Conservation (phyloP, 148 eudicot species). For the Arctostaphylos glauca region DNA sequence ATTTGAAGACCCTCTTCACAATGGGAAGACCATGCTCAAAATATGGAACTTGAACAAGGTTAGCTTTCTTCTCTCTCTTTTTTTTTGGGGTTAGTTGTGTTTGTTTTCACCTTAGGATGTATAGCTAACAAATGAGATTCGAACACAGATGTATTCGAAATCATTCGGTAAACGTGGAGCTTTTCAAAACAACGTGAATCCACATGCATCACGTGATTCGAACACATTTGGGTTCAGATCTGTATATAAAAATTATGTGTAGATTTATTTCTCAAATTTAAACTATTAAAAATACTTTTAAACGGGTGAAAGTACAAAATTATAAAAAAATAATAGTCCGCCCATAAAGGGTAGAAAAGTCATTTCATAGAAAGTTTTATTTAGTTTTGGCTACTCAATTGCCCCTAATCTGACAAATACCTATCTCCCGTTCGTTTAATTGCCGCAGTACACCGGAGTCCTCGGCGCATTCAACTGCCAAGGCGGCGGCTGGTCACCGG, state of each 20-base stretch:
- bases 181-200: no score
- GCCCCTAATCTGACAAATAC: background rate
- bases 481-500: constrained; percentile 90
- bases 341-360: no score
- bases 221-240: background rate
- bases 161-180: background rate
- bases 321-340: no score
- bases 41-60: constrained; percentile 96
- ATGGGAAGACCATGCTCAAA: constrained; percentile 87
- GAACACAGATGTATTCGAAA: background rate
- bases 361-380: background rate
- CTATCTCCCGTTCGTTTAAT: background rate
- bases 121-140: background rate
- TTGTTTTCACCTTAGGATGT: no score
- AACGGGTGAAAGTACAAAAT: no score
- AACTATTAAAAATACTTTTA: no score
- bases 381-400: background rate
- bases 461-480: constrained; percentile 91
- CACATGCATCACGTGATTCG: background rate
- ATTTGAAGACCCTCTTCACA: constrained; percentile 81
- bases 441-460: constrained; percentile 65
- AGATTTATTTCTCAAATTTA: no score
- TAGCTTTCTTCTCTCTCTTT: background rate
- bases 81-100: no score
- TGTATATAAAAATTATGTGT: no score